Conservation (phyloP, 345 rosid genomes). For the Murraya koenigii region DNA sequence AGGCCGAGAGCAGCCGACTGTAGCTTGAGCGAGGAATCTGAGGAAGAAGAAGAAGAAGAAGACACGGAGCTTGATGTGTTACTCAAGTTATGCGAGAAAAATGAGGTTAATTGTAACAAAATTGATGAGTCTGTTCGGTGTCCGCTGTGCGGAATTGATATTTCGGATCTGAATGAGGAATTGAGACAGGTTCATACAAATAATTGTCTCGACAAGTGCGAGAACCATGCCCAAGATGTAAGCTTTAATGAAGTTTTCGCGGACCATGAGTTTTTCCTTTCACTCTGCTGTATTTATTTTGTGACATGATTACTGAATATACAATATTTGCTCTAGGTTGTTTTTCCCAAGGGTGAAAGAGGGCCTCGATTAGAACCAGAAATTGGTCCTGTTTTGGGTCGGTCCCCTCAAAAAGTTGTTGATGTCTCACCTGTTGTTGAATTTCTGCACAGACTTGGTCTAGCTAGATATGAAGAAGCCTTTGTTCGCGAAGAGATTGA, state of each 20-base stretch:
- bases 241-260: conserved; percentile 9
- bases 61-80: conserved; percentile 49
- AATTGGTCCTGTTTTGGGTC: conserved; percentile 34
- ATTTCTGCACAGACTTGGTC: conserved; percentile 61
- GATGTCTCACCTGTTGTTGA: conserved; percentile 64
- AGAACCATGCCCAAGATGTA: conserved; percentile 41
- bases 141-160: conserved; percentile 71
- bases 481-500: conserved; percentile 85
- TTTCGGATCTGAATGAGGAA: conserved; percentile 64
- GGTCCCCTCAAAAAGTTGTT: conserved; percentile 34
- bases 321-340: conserved; percentile 34
- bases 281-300: neutral
- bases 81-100: conserved; percentile 50
- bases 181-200: conserved; percentile 69
- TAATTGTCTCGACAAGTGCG: conserved; percentile 64
- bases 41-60: conserved; percentile 35
- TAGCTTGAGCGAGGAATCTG: conserved; percentile 30
- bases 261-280: too few species aligned
- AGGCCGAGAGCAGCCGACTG: conserved; percentile 22
- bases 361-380: conserved; percentile 21
- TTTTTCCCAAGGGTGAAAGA: conserved; percentile 17
- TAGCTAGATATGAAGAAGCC: conserved; percentile 61
- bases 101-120: conserved; percentile 8
- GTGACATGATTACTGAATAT: neutral
- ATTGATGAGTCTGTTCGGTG: conserved; percentile 44